Evolutionary conservation across 495 filamentous ascomycete species (phyloP), one percentile per base, ranked within the genome.

Genomic region (Platismatia glauca): DNA sequence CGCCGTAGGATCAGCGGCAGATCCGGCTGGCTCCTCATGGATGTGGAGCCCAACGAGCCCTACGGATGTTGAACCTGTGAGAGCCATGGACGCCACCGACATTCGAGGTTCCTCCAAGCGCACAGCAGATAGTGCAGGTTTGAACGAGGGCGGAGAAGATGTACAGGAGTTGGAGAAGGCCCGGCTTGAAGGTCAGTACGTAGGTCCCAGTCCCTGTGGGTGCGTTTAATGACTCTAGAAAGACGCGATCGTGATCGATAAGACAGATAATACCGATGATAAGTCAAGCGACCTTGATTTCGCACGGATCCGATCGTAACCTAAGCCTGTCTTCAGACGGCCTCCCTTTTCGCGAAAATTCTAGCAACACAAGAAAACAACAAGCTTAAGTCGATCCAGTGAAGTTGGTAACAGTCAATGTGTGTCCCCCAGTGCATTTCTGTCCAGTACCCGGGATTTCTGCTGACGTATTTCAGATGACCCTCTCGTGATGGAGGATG

Each of bases 41-140:
- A 39, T 39, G 37, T 39, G 37, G 13, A 39, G 12, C 37, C 13
- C 12, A 39, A 39, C 12, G 37, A 39, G 37, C 12, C 13, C 12
- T 46, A 46, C 43, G 43, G n/a, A 46, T 12, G n/a, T 24, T 24
- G 9, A 46, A 8, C 8, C n/a, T 46, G 2, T 46, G 35, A 56
- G 4, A 57, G 50, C 24, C 1, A 62, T 48, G 18, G 29, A 24
- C 27, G 37, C n/a, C 33, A 63, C 31, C 24, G 13, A 52, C 13
- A 46, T 60, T 66, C 22, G 38, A 66, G 52, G 27, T 43, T 61
- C 55, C 43, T 68, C 60, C 37, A 58, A 52, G 59, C 60, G 44
- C 46, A 44, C 43, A 53, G 43, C 27, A 67, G 50, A 57, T n/a
- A 56, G 20, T 24, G 48, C 7, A 65, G 37, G 50, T 65, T 60